These are phyloP conservation scores for Ceratobasidium sp. DNA, from an alignment of 1,284 basidiomycete species.

Conservation along the genomic window DNA sequence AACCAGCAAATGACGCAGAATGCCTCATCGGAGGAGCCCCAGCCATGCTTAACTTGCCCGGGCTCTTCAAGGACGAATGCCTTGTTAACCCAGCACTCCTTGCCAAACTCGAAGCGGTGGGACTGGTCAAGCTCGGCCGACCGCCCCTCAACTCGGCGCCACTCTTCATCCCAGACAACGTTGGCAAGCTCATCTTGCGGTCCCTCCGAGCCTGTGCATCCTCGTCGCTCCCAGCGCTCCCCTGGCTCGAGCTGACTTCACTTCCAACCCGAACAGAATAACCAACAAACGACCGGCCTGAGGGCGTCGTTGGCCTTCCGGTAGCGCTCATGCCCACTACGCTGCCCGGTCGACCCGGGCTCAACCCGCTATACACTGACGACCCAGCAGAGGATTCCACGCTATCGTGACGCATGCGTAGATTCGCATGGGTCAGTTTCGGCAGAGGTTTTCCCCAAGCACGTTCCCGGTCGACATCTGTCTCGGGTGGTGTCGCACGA, in stretches of 20 bases:
- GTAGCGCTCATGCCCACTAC: neutral
- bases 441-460: slow-evolving; percentile 21
- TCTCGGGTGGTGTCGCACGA: slow-evolving; percentile 24
- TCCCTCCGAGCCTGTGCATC: slow-evolving; percentile 7
- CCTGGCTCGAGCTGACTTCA: slow-evolving; percentile 36
- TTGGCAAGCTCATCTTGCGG: neutral
- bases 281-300: slow-evolving; percentile 26
- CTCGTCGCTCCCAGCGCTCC: slow-evolving; percentile 38
- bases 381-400: slow-evolving; percentile 23
- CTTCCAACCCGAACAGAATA: slow-evolving; percentile 13
- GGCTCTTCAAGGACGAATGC: slow-evolving; percentile 37
- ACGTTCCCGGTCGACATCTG: slow-evolving; percentile 31
- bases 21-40: slow-evolving; percentile 20
- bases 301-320: slow-evolving; percentile 25
- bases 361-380: slow-evolving; percentile 11
- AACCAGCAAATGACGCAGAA: slow-evolving; percentile 30
- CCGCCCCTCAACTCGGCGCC: slow-evolving; percentile 12
- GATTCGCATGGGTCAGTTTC: slow-evolving; percentile 34
- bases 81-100: slow-evolving; percentile 12
- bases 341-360: slow-evolving; percentile 13
- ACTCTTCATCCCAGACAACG: neutral
- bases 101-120: slow-evolving; percentile 16
- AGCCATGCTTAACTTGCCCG: slow-evolving; percentile 13
- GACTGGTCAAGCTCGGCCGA: slow-evolving; percentile 12
- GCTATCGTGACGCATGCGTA: slow-evolving; percentile 31